Evolutionary conservation across 805 yeast species (phyloP).

Genomic region (Saccharomycopsis selenospora): DNA sequence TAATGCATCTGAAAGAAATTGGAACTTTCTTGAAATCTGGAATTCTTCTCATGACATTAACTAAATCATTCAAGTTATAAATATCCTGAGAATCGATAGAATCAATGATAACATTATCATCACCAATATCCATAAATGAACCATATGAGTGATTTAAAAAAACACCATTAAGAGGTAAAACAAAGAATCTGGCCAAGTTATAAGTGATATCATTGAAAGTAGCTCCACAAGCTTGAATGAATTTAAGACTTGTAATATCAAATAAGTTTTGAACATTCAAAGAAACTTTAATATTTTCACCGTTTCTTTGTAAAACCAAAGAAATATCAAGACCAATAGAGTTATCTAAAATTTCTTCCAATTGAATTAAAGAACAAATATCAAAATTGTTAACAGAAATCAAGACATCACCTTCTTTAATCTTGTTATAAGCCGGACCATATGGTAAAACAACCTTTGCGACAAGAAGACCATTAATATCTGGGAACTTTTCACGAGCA

Average conservation of each 20-base stretch:
- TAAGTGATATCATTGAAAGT: conserved; percentile 22
- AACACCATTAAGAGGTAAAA: conserved; percentile 21
- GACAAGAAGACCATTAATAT: conserved; percentile 22
- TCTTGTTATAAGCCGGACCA: conserved; percentile 21
- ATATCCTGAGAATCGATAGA: conserved; percentile 18
- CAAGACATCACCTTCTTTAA: conserved; percentile 22
- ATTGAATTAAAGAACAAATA: conserved; percentile 22
- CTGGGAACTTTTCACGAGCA: conserved; percentile 22
- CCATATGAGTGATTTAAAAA: conserved; percentile 20
- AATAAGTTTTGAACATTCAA: conserved; percentile 21
- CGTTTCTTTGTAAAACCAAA: conserved; percentile 21
- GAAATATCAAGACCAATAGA: conserved; percentile 17
- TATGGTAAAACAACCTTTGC: conserved; percentile 22
- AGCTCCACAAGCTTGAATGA: conserved; percentile 20
- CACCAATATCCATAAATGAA: conserved; percentile 21
- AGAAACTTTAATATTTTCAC: conserved; percentile 21
- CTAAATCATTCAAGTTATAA: conserved; percentile 20
- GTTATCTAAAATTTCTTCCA: conserved; percentile 22
- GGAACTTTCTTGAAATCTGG: conserved; percentile 22
- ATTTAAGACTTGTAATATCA: conserved; percentile 19
- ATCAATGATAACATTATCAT: conserved; percentile 20
- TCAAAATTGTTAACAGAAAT: conserved; percentile 22
- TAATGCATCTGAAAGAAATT: conserved; percentile 19
- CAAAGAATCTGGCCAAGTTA: conserved; percentile 21
- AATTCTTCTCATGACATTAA: conserved; percentile 19